Evolutionary conservation across 352 stramenopile species (phyloP), one percentile per base, ranked within the genome.

Genomic region (Pythium graminicola): DNA sequence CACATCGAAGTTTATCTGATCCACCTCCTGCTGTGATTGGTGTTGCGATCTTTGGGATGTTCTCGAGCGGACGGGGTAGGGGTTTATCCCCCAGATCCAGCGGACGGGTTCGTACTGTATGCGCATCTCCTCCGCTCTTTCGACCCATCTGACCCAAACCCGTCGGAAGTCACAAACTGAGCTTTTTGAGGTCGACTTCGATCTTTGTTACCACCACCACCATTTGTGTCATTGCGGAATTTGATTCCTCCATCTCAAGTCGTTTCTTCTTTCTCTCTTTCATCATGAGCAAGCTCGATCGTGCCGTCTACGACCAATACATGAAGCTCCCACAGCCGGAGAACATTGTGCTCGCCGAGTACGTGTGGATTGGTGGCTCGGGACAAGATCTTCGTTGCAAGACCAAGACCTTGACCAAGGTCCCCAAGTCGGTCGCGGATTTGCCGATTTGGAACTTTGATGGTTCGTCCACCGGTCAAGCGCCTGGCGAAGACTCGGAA

Each of bases 401-500:
- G 86, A 97, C 89, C 56, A 89, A 95, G 54, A 97, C 92, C 40
- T 71, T 98, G 42, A 77, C 72, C 54, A 74, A 83, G 61, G 27
- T 67, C 9, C 76, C 88, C 22, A 73, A 64, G 50, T 76, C 70
- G 36, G 43, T 97, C 6, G 80, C 76, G 2, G 82, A 88, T 17
- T 73, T 98, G 39, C 95, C 96, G 7, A 81, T 96, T 36, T 99
- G 96, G 96, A 98, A 98, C 79, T 99, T 98, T 65, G 96, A 99
- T 60, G 96, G 96, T 48, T 97, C 85, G 26, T 98, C 89, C 40
- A 99, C 96, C 16, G 89, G 77, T 51, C 96, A 99, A 73, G 96
- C 96, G n/a, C 94, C 95, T 0, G 96, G 96, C 33, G 86, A 98
- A 64, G 94, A 98, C 75, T 98, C 92, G 44, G 94, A 98, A 69